Base-by-base conservation (phyloP, 441 rosid species). In the Erodium moschatum region DNA sequence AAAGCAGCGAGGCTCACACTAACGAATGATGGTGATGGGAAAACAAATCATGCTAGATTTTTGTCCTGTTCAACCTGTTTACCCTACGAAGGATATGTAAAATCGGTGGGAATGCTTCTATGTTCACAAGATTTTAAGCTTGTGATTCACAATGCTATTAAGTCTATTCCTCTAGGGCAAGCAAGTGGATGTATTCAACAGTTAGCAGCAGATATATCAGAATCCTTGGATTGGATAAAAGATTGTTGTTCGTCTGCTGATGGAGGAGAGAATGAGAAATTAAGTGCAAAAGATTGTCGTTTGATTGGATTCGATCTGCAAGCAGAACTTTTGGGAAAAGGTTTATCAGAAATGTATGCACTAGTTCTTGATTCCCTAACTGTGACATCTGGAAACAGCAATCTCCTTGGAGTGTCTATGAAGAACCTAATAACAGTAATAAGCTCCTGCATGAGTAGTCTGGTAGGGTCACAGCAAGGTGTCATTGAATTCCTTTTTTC, bases 151-250 rank as follows among this genome's bases (percentile, higher is more conserved):
- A 76, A 74, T 52, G 89, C 87, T 68, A 75, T 85, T 71, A 83
- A 79, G 72, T 83, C 84, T 75, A 81, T 87, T 74, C 97, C 98
- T 74, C 96, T 89, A 85, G 97, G 95, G 71, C 99, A 90, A 81
- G 91, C 84, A 40, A 78, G 91, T 83, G 88, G 80, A 73, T 87
- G 85, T 68, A 70, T 92, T 70, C 80, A 69, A 73, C 82, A 82
- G 72, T 81, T 92, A 85, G 79, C 81, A 5, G 74, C 71, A 64
- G 96, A 87, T 81, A 60, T 89, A 65, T 80, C 83, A 67, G 84
- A 86, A 76, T 80, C 92, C 69, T 66, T 86, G 73, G 77, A 78
- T 67, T 95, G 97, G 99, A 78, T 92, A 80, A 80, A 83, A 78
- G 70, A 24, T 50, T 65, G 70, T 72, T 81, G 73, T 73, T 67